Conservation (phyloP, 192 early-diverging fungal species). For the Spinellus fusiger region DNA sequence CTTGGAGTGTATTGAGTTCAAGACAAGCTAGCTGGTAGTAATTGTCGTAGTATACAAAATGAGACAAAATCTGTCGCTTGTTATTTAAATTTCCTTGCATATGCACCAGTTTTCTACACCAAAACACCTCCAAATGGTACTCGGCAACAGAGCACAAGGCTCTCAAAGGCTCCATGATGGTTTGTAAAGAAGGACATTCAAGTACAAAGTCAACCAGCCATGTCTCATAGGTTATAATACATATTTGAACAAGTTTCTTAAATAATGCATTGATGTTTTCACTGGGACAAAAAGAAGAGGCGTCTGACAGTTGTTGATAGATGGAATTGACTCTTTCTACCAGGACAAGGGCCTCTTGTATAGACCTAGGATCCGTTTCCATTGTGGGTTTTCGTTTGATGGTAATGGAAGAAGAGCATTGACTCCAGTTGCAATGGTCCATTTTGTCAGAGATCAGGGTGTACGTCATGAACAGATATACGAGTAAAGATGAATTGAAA, state of each 20-base stretch:
- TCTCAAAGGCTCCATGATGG: conserved; percentile 1
- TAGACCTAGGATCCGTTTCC: too few relatives aligned
- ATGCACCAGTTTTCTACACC: neutral
- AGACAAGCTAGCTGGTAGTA: conserved; percentile 16
- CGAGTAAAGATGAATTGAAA: too few relatives aligned
- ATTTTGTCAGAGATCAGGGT: too few relatives aligned
- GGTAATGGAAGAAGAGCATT: too few relatives aligned
- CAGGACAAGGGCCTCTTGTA: too few relatives aligned
- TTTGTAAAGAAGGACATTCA: neutral
- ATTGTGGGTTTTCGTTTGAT: too few relatives aligned
- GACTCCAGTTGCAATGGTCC: too few relatives aligned
- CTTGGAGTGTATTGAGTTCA: conserved; percentile 15
- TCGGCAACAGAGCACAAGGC: conserved; percentile 16
- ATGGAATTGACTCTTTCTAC: too few relatives aligned
- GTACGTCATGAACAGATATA: too few relatives aligned
- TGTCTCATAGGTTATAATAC: conserved; percentile 4
- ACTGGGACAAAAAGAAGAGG: too few relatives aligned
- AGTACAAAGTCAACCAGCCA: neutral
- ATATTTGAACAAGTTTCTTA: conserved; percentile 15
- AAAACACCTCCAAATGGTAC: conserved; percentile 14
- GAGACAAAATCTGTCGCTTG: neutral
- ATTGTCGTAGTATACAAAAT: conserved; percentile 24
- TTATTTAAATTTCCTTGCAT: neutral
- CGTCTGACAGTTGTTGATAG: too few relatives aligned
- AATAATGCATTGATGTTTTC: conserved; percentile 14